Evolutionary conservation across 148 eudicot genomes (phyloP).

Genomic region (Vaccinium darrowii): DNA sequence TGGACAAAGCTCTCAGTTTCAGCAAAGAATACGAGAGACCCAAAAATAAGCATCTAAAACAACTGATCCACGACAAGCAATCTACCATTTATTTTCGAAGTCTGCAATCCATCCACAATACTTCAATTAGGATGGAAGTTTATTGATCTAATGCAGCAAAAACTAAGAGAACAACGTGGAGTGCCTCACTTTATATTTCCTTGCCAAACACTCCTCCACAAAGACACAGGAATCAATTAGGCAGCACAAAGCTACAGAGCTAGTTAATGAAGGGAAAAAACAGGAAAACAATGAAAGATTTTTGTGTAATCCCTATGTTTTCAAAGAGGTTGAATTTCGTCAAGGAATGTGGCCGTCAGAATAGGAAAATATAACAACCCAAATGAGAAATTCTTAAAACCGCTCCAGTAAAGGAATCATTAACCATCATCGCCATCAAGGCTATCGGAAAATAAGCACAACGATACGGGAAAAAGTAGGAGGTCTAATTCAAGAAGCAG

Average conservation of each 20-base stretch:
- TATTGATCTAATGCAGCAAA: background rate
- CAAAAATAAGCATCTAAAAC: background rate
- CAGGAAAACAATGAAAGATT: background rate
- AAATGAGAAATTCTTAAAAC: background rate
- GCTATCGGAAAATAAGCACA: background rate
- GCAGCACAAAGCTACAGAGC: background rate
- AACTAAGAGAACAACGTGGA: background rate
- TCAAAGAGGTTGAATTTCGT: background rate
- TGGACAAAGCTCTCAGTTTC: background rate
- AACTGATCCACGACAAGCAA: background rate
- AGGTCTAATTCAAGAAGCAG: background rate
- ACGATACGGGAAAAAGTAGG: background rate
- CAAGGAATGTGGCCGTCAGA: too few relatives aligned
- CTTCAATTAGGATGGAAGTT: background rate
- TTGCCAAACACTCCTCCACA: background rate
- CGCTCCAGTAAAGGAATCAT: background rate
- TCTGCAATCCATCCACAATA: constrained; percentile 35
- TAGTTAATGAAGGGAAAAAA: background rate
- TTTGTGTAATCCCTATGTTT: background rate
- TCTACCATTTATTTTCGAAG: constrained; percentile 70
- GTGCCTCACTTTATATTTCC: background rate
- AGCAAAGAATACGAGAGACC: background rate
- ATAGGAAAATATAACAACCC: background rate
- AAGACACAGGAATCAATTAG: background rate
- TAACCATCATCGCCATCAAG: background rate